Evolutionary conservation across 1,139 yeast genomes (phyloP).

Genomic region (Nakaseomyces glabratus): DNA sequence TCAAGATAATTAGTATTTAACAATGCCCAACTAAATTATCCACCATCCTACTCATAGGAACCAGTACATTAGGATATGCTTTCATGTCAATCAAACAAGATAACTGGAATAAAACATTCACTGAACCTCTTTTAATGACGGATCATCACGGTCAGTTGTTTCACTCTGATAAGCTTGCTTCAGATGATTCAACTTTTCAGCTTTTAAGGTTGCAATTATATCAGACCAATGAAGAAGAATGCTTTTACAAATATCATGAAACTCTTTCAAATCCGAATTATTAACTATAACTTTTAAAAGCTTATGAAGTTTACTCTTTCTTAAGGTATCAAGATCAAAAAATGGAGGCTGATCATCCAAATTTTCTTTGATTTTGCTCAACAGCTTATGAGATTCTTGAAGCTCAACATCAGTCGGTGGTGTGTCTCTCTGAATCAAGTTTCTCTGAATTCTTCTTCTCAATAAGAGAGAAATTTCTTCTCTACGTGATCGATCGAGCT

Average conservation of each 20-base stretch:
- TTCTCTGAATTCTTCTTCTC: constrained; percentile 28
- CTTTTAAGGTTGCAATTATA: constrained; percentile 19
- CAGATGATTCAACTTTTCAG: constrained; percentile 22
- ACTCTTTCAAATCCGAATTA: constrained; percentile 22
- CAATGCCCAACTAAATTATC: too few relatives aligned
- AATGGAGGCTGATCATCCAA: constrained; percentile 23
- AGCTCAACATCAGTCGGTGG: constrained; percentile 24
- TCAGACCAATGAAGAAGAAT: constrained; percentile 24
- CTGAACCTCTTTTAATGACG: too few relatives aligned
- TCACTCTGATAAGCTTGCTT: too few relatives aligned
- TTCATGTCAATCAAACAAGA: too few relatives aligned
- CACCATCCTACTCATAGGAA: too few relatives aligned
- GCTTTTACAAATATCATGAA: constrained; percentile 24
- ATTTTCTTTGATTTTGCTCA: constrained; percentile 23
- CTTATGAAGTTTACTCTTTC: constrained; percentile 27
- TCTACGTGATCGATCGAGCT: constrained; percentile 22
- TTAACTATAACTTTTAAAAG: constrained; percentile 26
- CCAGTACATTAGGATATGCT: too few relatives aligned
- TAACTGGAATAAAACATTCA: too few relatives aligned
- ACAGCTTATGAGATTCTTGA: constrained; percentile 24
- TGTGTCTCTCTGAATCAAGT: constrained; percentile 26
- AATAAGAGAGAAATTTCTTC: constrained; percentile 25
- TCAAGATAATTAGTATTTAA: too few relatives aligned
- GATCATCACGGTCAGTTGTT: too few relatives aligned
- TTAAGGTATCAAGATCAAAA: constrained; percentile 26